These are phyloP conservation scores for Lachnellula cervina DNA, from an alignment of 2,329 filamentous ascomycete species.

Conservation along the genomic window DNA sequence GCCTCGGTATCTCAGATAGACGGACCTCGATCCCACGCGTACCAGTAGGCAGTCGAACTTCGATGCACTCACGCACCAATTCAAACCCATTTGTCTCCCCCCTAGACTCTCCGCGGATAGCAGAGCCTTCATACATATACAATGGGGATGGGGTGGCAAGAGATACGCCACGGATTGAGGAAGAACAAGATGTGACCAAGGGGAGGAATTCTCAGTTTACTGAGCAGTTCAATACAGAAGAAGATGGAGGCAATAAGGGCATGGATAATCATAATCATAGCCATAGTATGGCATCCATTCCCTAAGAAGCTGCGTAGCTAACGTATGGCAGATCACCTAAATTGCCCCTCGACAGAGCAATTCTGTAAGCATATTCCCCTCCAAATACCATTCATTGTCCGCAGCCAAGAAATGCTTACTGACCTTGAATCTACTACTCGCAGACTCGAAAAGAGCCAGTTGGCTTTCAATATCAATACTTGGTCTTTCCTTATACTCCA, in stretches of 20 bases:
- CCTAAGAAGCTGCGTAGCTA: neutral
- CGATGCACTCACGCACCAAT: slow-evolving; percentile 1
- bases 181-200: neutral
- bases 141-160: neutral
- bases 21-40: slow-evolving; percentile 2
- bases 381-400: no score
- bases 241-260: neutral
- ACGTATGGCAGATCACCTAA: neutral
- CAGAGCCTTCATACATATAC: slow-evolving; percentile 2
- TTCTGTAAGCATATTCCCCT: neutral
- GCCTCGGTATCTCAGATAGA: neutral
- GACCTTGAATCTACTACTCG: no score
- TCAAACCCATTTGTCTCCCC: slow-evolving; percentile 1
- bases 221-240: slow-evolving; percentile 1
- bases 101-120: neutral
- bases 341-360: slow-evolving; percentile 2
- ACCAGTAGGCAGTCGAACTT: neutral
- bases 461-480: slow-evolving; percentile 8
- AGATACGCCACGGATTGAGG: slow-evolving; percentile 1
- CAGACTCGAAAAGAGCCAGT: neutral
- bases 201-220: neutral
- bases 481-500: slow-evolving; percentile 50
- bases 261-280: slow-evolving; percentile 4
- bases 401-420: no score
- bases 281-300: neutral